Base-by-base conservation (phyloP, 2,329 filamentous ascomycete genomes). In the Trichoderma atrobrunneum region DNA sequence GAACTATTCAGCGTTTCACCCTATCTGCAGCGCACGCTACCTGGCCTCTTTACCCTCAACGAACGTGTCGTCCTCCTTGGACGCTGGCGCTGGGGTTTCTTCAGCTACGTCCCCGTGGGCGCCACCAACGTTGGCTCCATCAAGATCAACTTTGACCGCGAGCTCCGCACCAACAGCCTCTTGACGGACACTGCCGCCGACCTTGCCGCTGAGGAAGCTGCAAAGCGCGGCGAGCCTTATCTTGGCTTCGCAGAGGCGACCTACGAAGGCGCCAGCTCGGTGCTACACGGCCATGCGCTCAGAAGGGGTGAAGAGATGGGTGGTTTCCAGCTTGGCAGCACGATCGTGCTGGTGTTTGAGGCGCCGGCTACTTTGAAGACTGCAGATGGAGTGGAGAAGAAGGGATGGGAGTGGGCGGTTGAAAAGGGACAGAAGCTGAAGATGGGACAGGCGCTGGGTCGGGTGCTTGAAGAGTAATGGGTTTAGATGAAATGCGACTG, bases 51-150 rank as follows among this genome's bases (percentile, higher is more conserved):
- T 84, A 98, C 95, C 0, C 87, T 99, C 24, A 99, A 99, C 82
- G 96, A 99, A 84, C 91, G 96, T 70, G 94, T 99, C 28, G 96
- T 97, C 1, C 89, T 99, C 0, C 87, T 99, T 1, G 96, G 96
- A 21, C 89, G 94, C 72, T 99, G 96, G 96, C 92, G 95, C 71
- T 97, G 94, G 89, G 96, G 96, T 21, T 98, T 99, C 88, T 99
- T 99, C 86, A 93, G 91, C 76, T 98, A 94, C 83, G 95, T 94
- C 0, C 95, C 97, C 16, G 96, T 99, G 39, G 96, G 96, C 74
- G 96, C 96, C 8, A 99, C 96, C 26, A 99, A 99, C 78, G 96
- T 99, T 59, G 96, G 96, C 71, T 97, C 93, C 73, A 98, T 99
- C 83, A 93, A 93, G 80, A 89, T 99, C 85, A 98, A 99, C 84